These are phyloP conservation scores for Closterium sp. DNA, from an alignment of 139 green algal genomes.

Conservation along the genomic window DNA sequence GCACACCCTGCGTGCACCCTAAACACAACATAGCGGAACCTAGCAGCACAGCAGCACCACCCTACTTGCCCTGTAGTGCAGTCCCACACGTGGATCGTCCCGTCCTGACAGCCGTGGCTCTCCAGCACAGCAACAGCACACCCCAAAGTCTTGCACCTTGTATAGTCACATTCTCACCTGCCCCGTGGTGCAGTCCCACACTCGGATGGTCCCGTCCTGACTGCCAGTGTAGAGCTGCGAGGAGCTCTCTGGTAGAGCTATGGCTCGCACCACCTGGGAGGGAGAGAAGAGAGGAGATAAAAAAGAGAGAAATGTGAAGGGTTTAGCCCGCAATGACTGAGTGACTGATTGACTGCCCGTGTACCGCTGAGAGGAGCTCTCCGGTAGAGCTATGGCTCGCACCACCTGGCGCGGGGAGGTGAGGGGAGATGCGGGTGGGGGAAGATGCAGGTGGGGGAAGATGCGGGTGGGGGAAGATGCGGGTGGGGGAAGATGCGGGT, in stretches of 20 bases:
- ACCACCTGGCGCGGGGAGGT: not conserved
- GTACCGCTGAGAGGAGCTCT: slow-evolving; percentile 64
- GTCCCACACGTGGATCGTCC: slow-evolving; percentile 68
- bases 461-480: no score
- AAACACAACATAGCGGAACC: no score
- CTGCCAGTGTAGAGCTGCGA: slow-evolving; percentile 75
- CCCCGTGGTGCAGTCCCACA: slow-evolving; percentile 61
- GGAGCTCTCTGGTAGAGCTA: slow-evolving; percentile 23
- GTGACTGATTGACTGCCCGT: slow-evolving; percentile 41
- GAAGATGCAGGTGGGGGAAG: no score
- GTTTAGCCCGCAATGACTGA: no score
- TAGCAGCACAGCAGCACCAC: no score
- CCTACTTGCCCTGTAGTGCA: slow-evolving; percentile 50
- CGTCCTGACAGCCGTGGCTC: slow-evolving; percentile 59
- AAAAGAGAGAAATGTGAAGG: no score
- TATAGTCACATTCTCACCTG: no score
- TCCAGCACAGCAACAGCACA: not conserved
- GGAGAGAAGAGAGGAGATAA: not conserved
- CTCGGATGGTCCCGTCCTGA: slow-evolving; percentile 65
- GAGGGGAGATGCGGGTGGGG: not conserved
- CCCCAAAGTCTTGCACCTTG: no score
- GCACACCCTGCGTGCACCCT: no score
- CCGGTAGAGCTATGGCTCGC: slow-evolving; percentile 23
- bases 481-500: not conserved
- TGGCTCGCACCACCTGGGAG: slow-evolving; percentile 28